Evolutionary conservation across 345 rosid genomes (phyloP).

Genomic region (Toxicodendron radicans): DNA sequence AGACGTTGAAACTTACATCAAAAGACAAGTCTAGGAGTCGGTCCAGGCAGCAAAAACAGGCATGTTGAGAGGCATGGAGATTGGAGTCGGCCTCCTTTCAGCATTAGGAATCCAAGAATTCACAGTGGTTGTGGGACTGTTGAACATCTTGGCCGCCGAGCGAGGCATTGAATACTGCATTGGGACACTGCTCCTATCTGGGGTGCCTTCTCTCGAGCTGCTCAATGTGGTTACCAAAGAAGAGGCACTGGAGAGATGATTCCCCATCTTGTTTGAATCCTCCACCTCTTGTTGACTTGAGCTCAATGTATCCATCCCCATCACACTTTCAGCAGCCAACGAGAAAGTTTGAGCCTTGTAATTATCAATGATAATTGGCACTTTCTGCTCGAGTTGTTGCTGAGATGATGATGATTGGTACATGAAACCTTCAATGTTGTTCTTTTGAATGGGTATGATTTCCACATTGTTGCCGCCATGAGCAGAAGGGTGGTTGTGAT

Average conservation of each 20-base stretch:
- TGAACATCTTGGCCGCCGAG: slow-evolving; percentile 44
- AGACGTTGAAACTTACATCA: not conserved
- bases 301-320: slow-evolving; percentile 21
- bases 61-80: slow-evolving; percentile 52
- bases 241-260: slow-evolving; percentile 49
- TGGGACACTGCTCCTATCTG: slow-evolving; percentile 48
- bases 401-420: slow-evolving; percentile 29
- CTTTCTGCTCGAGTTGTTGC: slow-evolving; percentile 37
- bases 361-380: slow-evolving; percentile 17
- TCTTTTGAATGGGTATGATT: slow-evolving; percentile 22
- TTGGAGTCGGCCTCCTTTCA: slow-evolving; percentile 48
- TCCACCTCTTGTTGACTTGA: slow-evolving; percentile 31
- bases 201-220: slow-evolving; percentile 63
- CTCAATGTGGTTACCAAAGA: slow-evolving; percentile 54
- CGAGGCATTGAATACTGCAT: slow-evolving; percentile 54
- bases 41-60: slow-evolving; percentile 88
- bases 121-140: slow-evolving; percentile 34
- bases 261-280: slow-evolving; percentile 36
- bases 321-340: slow-evolving; percentile 27
- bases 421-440: slow-evolving; percentile 21
- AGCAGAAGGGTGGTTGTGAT: slow-evolving; percentile 23
- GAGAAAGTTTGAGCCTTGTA: slow-evolving; percentile 36
- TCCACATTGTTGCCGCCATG: slow-evolving; percentile 28
- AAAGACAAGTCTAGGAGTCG: slow-evolving; percentile 46
- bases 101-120: slow-evolving; percentile 60